A percentile compares a stretch with the other conserved stretches of the same genome.
These are phyloP conservation scores for Zygosaccharomyces sapae DNA, from an alignment of 1,139 yeast genomes.

Conservation along the genomic window DNA sequence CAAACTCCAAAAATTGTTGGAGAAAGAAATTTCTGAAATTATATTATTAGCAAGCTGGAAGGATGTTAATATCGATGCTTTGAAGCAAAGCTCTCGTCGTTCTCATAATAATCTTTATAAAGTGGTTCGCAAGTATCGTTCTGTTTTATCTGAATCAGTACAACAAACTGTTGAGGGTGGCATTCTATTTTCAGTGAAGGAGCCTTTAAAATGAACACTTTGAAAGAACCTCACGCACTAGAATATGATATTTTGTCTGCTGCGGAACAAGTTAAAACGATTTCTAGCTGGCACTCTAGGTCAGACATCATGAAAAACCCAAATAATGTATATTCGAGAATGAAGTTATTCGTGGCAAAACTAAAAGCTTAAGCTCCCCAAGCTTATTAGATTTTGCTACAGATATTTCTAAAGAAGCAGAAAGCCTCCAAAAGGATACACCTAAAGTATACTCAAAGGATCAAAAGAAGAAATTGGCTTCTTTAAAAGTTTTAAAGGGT, in stretches of 20 bases:
- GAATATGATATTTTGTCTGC: slow-evolving; percentile 11
- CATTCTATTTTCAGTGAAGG: slow-evolving; percentile 35
- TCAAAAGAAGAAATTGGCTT: slow-evolving; percentile 65
- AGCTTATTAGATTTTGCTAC: slow-evolving; percentile 49
- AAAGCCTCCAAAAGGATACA: slow-evolving; percentile 65
- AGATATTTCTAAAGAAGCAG: slow-evolving; percentile 55
- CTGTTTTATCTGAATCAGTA: slow-evolving; percentile 52
- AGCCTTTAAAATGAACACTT: slow-evolving; percentile 1
- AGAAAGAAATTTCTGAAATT: slow-evolving; percentile 78
- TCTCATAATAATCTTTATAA: slow-evolving; percentile 85
- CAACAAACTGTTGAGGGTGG: slow-evolving; percentile 60
- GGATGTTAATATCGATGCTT: slow-evolving; percentile 89
- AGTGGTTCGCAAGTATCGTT: slow-evolving; percentile 76
- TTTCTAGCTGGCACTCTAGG: slow-evolving; percentile 51
- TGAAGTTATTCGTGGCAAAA: slow-evolving; percentile 46
- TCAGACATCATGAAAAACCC: slow-evolving; percentile 54
- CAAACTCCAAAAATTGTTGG: slow-evolving; percentile 50
- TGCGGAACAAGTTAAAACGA: slow-evolving; percentile 21
- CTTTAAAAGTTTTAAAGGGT: slow-evolving; percentile 74
- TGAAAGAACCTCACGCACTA: slow-evolving; percentile 12
- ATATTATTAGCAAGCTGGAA: slow-evolving; percentile 94
- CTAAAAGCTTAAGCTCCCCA: slow-evolving; percentile 39
- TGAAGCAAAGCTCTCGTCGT: slow-evolving; percentile 86
- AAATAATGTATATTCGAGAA: slow-evolving; percentile 49
- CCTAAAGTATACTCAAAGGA: slow-evolving; percentile 69